Evolutionary conservation across 495 filamentous ascomycete genomes (phyloP).

Genomic region (Neurospora sp.): DNA sequence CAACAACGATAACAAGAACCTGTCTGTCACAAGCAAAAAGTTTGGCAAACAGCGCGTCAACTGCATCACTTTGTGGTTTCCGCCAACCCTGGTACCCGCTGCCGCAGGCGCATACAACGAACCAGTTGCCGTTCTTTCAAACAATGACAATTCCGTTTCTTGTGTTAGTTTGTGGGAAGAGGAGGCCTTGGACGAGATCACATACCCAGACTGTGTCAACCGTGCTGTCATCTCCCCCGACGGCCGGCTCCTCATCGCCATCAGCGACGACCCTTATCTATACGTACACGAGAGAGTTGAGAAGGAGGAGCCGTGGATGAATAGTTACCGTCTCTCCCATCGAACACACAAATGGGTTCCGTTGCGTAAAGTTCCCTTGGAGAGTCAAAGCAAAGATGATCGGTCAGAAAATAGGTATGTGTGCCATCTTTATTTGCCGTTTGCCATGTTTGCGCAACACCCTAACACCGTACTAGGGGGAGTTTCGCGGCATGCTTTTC

Average conservation of each 20-base stretch:
- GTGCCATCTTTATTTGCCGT: neutral
- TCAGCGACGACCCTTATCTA: slow-evolving; percentile 73
- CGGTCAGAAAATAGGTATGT: slow-evolving; percentile 27
- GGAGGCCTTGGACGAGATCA: slow-evolving; percentile 50
- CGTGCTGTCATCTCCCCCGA: slow-evolving; percentile 88
- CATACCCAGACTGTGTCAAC: slow-evolving; percentile 75
- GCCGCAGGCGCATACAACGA: slow-evolving; percentile 27
- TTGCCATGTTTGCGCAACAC: neutral
- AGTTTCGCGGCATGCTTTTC: slow-evolving; percentile 49
- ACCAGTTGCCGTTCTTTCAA: slow-evolving; percentile 44
- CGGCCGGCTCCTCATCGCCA: slow-evolving; percentile 65
- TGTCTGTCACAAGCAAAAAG: slow-evolving; percentile 27
- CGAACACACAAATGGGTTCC: slow-evolving; percentile 29
- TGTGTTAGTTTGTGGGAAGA: slow-evolving; percentile 54
- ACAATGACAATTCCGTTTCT: slow-evolving; percentile 82
- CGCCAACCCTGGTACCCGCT: slow-evolving; percentile 13
- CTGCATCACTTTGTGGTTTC: slow-evolving; percentile 47
- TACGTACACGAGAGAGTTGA: slow-evolving; percentile 58
- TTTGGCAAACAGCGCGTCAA: slow-evolving; percentile 43
- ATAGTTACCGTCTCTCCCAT: slow-evolving; percentile 1
- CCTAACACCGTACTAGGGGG: slow-evolving; percentile 26
- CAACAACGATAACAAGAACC: slow-evolving; percentile 21
- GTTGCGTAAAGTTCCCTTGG: slow-evolving; percentile 34
- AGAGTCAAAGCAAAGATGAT: slow-evolving; percentile 38
- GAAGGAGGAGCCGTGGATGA: slow-evolving; percentile 2